These are phyloP conservation scores for Thermoascus crustaceus DNA, from an alignment of 2,329 filamentous ascomycete species.

Conservation along the genomic window DNA sequence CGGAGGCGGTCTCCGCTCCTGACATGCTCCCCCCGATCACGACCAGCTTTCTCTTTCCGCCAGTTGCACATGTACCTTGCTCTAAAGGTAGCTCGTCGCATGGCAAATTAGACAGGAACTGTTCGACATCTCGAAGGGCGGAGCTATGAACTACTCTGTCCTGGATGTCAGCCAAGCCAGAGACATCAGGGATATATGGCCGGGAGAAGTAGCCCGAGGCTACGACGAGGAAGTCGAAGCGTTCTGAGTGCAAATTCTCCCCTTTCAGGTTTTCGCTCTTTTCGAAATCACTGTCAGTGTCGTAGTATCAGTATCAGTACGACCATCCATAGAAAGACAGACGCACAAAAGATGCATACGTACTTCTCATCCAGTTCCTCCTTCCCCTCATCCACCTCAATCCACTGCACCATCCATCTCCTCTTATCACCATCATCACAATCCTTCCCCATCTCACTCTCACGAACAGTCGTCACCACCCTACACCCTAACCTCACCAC, in stretches of 20 bases:
- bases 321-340: background rate
- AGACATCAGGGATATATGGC: constrained; percentile 45
- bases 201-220: constrained; percentile 69
- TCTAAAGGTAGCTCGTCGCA: too few species aligned
- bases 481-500: constrained; percentile 44
- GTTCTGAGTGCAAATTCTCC: constrained; percentile 14
- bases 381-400: constrained; percentile 1
- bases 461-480: constrained; percentile 23
- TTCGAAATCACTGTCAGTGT: background rate
- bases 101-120: constrained; percentile 11
- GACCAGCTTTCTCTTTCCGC: constrained; percentile 60
- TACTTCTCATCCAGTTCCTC: background rate
- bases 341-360: background rate
- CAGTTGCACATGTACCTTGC: too few species aligned
- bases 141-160: constrained; percentile 61
- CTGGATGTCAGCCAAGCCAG: constrained; percentile 19
- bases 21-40: constrained; percentile 78
- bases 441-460: too few species aligned
- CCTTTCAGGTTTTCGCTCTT: background rate
- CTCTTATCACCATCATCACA: constrained; percentile 14
- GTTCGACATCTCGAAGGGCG: constrained; percentile 49
- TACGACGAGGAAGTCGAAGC: constrained; percentile 64
- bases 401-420: constrained; percentile 34
- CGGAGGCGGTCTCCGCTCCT: constrained; percentile 66
- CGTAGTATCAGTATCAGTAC: background rate